Evolutionary conservation across 441 rosid genomes (phyloP).

Genomic region (Cnidoscolus chayamansa): DNA sequence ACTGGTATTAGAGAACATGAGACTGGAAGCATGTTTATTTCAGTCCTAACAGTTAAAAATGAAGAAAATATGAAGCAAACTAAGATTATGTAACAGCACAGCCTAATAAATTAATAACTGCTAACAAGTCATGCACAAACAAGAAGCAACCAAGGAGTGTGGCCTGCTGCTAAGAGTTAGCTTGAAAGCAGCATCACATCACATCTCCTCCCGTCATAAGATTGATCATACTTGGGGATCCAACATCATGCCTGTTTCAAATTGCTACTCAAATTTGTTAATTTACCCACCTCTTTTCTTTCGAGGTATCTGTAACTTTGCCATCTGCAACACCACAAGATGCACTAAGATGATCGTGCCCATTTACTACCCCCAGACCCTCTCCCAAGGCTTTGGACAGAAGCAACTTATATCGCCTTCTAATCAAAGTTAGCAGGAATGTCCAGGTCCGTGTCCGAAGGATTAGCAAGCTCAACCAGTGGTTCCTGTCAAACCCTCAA

Average conservation of each 20-base stretch:
- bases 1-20: neutral
- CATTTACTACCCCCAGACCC: constrained; percentile 10
- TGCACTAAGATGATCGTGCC: constrained; percentile 8
- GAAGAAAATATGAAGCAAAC: neutral
- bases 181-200: constrained; percentile 24
- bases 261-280: constrained; percentile 26
- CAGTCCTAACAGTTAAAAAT: neutral
- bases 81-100: constrained; percentile 4
- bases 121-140: constrained; percentile 33
- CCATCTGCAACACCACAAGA: constrained; percentile 8
- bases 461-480: constrained; percentile 56
- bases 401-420: constrained; percentile 29
- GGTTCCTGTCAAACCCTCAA: constrained; percentile 49
- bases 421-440: constrained; percentile 55
- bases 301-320: constrained; percentile 14
- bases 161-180: constrained; percentile 24
- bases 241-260: constrained; percentile 22
- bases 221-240: constrained; percentile 20
- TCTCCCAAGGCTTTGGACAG: constrained; percentile 7
- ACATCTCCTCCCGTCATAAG: constrained; percentile 21
- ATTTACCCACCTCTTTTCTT: constrained; percentile 3
- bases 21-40: neutral
- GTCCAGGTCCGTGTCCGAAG: constrained; percentile 64
- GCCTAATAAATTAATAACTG: constrained; percentile 25
- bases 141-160: constrained; percentile 25